A percentile compares a stretch with the other conserved stretches of the same genome.
phyloP scores from a whole-genome alignment of 306 rosid genomes.

The Lathyrus sativus region DNA sequence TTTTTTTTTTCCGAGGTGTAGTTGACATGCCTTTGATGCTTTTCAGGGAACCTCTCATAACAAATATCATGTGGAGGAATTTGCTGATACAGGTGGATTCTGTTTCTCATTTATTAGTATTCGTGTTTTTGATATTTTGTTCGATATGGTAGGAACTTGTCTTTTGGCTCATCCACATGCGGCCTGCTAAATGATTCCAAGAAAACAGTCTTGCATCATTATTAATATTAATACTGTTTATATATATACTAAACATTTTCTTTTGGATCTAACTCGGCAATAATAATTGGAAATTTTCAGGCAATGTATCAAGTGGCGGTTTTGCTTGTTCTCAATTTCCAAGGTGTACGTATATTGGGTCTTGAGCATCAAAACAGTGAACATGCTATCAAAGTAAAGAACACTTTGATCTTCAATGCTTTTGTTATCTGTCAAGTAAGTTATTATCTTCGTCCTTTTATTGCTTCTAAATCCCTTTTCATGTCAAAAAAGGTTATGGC shows the following conservation, averaged over 20 bases:
- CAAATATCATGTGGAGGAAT: slow-evolving; percentile 97
- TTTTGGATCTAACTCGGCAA: slow-evolving; percentile 17
- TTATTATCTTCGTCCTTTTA: slow-evolving; percentile 29
- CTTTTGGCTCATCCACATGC: slow-evolving; percentile 18
- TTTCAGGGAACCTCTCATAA: slow-evolving; percentile 92
- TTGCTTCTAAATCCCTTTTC: slow-evolving; percentile 21
- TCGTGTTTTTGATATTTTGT: slow-evolving; percentile 4
- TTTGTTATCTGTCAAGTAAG: slow-evolving; percentile 96
- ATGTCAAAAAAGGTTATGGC: slow-evolving; percentile 5
- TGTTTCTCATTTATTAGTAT: slow-evolving; percentile 26
- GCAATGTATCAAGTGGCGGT: slow-evolving; percentile 88
- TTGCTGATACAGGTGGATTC: slow-evolving; percentile 80
- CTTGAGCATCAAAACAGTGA: slow-evolving; percentile 36
- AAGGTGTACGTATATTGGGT: slow-evolving; percentile 65
- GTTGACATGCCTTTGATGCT: slow-evolving; percentile 36
- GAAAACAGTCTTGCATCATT: neutral
- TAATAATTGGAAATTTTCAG: slow-evolving; percentile 49
- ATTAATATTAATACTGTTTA: neutral
- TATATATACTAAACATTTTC: neutral
- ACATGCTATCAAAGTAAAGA: slow-evolving; percentile 64
- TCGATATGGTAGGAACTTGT: slow-evolving; percentile 11
- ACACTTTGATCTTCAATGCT: slow-evolving; percentile 90
- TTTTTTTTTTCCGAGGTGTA: slow-evolving; percentile 15
- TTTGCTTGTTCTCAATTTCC: slow-evolving; percentile 76
- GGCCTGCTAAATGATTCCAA: slow-evolving; percentile 20